Conservation (phyloP, 2,329 filamentous ascomycete genomes). For the Cladorrhinum sp. region DNA sequence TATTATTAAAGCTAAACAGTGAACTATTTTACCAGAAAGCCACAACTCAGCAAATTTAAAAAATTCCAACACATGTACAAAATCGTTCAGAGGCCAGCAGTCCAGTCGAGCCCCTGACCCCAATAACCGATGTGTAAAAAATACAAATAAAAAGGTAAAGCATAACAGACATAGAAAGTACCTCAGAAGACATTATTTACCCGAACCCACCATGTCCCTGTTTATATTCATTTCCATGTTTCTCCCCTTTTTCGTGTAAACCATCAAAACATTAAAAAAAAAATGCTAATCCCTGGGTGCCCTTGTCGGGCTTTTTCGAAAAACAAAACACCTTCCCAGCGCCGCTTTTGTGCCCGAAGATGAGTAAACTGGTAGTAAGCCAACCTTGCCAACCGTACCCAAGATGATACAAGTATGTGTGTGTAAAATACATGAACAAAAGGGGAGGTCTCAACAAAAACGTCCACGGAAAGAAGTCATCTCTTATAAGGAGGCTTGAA, state of each 20-base stretch:
- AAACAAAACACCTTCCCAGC: background rate
- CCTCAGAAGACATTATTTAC: background rate
- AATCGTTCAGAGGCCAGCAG: background rate
- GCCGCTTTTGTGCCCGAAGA: background rate
- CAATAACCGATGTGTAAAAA: background rate
- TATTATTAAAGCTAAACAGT: background rate
- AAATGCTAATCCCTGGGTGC: background rate
- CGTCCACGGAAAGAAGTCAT: background rate
- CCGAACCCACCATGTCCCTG: background rate
- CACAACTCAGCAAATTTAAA: too few relatives aligned
- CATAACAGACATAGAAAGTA: background rate
- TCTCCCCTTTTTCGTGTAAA: background rate
- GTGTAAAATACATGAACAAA: background rate
- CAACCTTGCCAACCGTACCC: background rate
- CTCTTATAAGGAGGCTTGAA: background rate
- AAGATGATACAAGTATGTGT: background rate
- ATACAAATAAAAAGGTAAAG: background rate
- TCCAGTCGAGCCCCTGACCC: background rate
- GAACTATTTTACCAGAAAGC: background rate
- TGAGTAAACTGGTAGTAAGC: background rate
- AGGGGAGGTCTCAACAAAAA: slow-evolving; percentile 7
- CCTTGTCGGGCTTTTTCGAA: background rate
- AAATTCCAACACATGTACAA: background rate
- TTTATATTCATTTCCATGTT: background rate
- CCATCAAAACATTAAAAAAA: background rate